These are phyloP conservation scores for Nemania serpens DNA, from an alignment of 2,329 filamentous ascomycete species.

Conservation along the genomic window DNA sequence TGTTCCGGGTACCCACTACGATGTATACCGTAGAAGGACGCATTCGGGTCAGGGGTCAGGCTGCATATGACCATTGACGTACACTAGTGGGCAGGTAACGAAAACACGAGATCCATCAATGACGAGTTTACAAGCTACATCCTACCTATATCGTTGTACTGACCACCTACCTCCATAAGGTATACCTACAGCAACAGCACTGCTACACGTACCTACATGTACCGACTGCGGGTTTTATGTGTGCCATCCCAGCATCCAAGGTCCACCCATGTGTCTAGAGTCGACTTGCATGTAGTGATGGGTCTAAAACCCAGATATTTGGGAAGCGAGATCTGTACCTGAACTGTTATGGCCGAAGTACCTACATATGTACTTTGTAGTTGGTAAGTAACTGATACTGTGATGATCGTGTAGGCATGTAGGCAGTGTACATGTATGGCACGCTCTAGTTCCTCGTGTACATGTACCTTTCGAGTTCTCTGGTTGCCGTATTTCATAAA, in stretches of 20 bases:
- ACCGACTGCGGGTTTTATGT: background rate
- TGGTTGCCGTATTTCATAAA: background rate
- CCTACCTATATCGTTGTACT: no score
- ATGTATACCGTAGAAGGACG: background rate
- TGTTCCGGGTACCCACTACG: background rate
- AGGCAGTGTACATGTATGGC: no score
- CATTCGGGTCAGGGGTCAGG: background rate
- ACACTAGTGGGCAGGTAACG: conserved; percentile 15
- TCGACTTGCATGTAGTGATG: no score
- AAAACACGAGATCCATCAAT: background rate
- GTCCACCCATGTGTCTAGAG: no score
- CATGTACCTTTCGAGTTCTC: no score
- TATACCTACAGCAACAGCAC: no score
- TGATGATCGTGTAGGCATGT: background rate
- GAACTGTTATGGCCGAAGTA: background rate
- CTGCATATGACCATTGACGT: conserved; percentile 23
- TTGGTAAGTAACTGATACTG: conserved; percentile 6
- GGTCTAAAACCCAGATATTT: background rate
- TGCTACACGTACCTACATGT: background rate
- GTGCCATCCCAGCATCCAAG: no score
- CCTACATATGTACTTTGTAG: background rate
- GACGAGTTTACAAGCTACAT: no score
- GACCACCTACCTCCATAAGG: no score
- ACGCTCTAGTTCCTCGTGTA: no score
- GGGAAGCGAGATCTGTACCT: conserved; percentile 12